Percentiles rank a stretch among this genome's conserved stretches.
Evolutionary conservation across 768 basidiomycete species (phyloP).

Genomic region (Neoboletus brunneissimus): DNA sequence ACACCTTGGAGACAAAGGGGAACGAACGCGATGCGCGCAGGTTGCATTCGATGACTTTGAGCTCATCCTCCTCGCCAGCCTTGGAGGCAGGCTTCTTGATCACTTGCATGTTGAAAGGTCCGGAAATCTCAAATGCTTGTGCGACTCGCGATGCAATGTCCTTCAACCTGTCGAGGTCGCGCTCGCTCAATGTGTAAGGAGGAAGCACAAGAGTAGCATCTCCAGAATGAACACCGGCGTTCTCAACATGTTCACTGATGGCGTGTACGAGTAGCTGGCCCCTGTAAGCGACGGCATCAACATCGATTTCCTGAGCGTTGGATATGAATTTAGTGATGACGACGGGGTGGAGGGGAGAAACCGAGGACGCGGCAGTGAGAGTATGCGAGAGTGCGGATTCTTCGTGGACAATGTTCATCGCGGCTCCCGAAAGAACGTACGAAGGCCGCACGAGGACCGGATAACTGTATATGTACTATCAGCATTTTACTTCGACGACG

Average conservation of each 20-base stretch:
- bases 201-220: slow-evolving; percentile 98
- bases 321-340: slow-evolving; percentile 99
- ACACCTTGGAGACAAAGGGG: slow-evolving; percentile 98
- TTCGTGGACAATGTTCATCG: slow-evolving; percentile 98
- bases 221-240: slow-evolving; percentile 97
- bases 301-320: slow-evolving; percentile 95
- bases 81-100: slow-evolving; percentile 72
- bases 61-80: slow-evolving; percentile 54
- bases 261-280: slow-evolving; percentile 93
- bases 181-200: slow-evolving; percentile 73
- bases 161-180: slow-evolving; percentile 86
- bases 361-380: slow-evolving; percentile 93
- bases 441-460: slow-evolving; percentile 98
- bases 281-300: slow-evolving; percentile 94
- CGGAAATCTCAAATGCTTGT: slow-evolving; percentile 91
- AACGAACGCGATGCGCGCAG: slow-evolving; percentile 96
- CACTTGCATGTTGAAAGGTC: slow-evolving; percentile 99
- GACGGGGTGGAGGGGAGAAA: slow-evolving; percentile 95
- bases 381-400: slow-evolving; percentile 88
- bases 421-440: slow-evolving; percentile 96
- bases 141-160: slow-evolving; percentile 94
- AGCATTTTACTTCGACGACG: not conserved
- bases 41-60: slow-evolving; percentile 99
- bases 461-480: slow-evolving; percentile 52
- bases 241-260: slow-evolving; percentile 97